phyloP scores from a whole-genome alignment of 352 stramenopile genomes.

The Pythium rishiriense region DNA sequence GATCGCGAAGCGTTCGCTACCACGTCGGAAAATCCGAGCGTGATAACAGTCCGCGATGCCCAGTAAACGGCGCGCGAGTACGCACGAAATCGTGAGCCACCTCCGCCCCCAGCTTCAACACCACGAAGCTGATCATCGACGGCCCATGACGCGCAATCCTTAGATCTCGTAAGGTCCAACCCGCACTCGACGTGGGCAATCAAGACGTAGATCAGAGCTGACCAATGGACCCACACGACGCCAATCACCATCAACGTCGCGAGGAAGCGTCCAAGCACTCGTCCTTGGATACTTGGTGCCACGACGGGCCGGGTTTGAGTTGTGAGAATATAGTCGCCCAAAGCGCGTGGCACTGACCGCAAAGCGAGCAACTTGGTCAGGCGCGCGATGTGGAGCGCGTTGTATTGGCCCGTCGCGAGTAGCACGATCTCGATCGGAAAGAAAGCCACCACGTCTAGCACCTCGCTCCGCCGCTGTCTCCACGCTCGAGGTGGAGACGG shows the following conservation, averaged over 20 bases:
- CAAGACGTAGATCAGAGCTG: slow-evolving; percentile 23
- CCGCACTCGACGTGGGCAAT: slow-evolving; percentile 28
- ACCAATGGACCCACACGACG: slow-evolving; percentile 28
- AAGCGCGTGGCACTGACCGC: not conserved
- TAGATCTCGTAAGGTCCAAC: not conserved
- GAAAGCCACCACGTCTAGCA: slow-evolving; percentile 12
- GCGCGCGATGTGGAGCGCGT: slow-evolving; percentile 23
- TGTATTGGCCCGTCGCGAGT: slow-evolving; percentile 14
- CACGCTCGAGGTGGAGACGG: not conserved
- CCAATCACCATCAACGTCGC: slow-evolving; percentile 14
- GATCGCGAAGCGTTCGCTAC: slow-evolving; percentile 20
- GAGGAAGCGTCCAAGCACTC: slow-evolving; percentile 20
- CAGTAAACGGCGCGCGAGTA: slow-evolving; percentile 33
- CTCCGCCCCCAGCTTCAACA: slow-evolving; percentile 17
- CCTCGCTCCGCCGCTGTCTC: not conserved
- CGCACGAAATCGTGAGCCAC: slow-evolving; percentile 17
- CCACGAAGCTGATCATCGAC: slow-evolving; percentile 25
- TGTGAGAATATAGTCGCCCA: slow-evolving; percentile 9
- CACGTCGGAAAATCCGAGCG: slow-evolving; percentile 31
- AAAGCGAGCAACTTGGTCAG: slow-evolving; percentile 24
- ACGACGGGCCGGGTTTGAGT: not conserved
- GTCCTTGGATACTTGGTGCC: not conserved
- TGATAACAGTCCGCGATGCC: slow-evolving; percentile 33
- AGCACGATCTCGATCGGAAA: slow-evolving; percentile 27
- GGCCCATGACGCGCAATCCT: slow-evolving; percentile 18